phyloP scores from a whole-genome alignment of 176 grass and related monocot species.

The Aegilops tauschii region DNA sequence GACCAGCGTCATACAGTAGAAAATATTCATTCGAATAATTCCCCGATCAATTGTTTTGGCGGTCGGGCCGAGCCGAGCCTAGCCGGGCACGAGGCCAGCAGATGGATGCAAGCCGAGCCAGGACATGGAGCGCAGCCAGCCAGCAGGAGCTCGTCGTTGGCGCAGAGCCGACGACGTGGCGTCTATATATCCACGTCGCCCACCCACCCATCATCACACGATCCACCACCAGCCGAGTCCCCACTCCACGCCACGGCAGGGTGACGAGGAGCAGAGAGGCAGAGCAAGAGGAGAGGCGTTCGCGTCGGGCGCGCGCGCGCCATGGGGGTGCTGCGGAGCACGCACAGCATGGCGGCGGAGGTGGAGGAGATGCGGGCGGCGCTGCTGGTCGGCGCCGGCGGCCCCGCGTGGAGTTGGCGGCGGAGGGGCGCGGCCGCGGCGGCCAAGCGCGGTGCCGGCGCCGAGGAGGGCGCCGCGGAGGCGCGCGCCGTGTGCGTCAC shows the following conservation, averaged over 20 bases:
- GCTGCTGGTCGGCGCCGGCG: slow-evolving; percentile 26
- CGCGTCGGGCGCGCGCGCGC: too few relatives aligned
- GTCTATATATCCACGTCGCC: background rate
- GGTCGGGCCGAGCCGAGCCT: too few relatives aligned
- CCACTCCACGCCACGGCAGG: slow-evolving; percentile 10
- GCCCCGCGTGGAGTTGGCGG: slow-evolving; percentile 28
- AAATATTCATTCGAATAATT: too few relatives aligned
- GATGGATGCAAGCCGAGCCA: too few relatives aligned
- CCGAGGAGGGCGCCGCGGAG: slow-evolving; percentile 31
- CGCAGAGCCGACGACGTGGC: background rate
- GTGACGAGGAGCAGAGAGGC: too few relatives aligned
- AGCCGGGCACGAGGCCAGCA: too few relatives aligned
- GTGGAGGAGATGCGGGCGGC: slow-evolving; percentile 82
- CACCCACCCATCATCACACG: background rate
- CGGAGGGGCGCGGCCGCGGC: slow-evolving; percentile 22
- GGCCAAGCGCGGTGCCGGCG: slow-evolving; percentile 28
- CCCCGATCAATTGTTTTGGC: too few relatives aligned
- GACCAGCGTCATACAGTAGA: too few relatives aligned
- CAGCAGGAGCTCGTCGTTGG: background rate
- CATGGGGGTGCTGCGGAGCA: slow-evolving; percentile 92
- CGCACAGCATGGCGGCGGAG: slow-evolving; percentile 86
- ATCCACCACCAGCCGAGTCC: background rate
- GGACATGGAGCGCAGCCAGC: too few relatives aligned
- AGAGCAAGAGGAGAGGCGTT: too few relatives aligned
- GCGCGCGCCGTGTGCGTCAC: slow-evolving; percentile 80